Base-by-base conservation (phyloP, 2,329 filamentous ascomycete species). In the Sarocladium oryzae region DNA sequence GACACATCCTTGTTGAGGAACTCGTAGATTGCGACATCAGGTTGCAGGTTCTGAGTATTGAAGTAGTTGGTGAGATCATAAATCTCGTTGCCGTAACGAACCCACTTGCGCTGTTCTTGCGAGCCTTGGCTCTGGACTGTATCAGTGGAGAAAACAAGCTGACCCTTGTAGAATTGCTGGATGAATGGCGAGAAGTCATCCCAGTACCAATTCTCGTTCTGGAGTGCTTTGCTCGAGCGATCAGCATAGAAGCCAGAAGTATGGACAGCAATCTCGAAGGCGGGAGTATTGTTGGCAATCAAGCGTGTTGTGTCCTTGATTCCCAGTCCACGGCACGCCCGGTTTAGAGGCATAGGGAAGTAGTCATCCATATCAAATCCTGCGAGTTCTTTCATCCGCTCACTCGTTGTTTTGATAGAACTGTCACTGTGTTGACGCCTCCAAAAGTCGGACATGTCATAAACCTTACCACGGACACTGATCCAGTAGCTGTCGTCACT, bases 41-140 rank as follows among this genome's bases (percentile, higher is more conserved):
- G 75, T 61, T 77, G 72, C 18, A 74, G 57, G 8, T 85, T 71
- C 37, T 84, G 69, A 0, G 90, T 96, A 63, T 89, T 76, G 68
- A 91, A 92, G 70, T 99, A 99, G 65, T 97, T 82, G 0, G 89
- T 95, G 51, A 99, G 69, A 64, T 99, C 95, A 64, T 93, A 97
- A 18, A 99, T 76, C 49, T 78, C 79, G 51, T 84, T 75, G 26
- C 89, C 75, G 55, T 95, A 81, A 51, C 87, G 85, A 56, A 88
- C 85, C 90, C 93, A 97, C 62, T 80, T 78, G 58, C 87, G 85
- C 51, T 82, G 76, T 15, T 84, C 69, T 30, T 86, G 70, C 24
- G 80, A 64, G 18, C 90, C 93, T 56, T 95, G 76, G 0, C 68
- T 70, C 53, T 78, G 69, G 54, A 99, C 73, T 2, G 71, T 73